Conservation (phyloP, 352 stramenopile species). For the Globisporangium splendens region DNA sequence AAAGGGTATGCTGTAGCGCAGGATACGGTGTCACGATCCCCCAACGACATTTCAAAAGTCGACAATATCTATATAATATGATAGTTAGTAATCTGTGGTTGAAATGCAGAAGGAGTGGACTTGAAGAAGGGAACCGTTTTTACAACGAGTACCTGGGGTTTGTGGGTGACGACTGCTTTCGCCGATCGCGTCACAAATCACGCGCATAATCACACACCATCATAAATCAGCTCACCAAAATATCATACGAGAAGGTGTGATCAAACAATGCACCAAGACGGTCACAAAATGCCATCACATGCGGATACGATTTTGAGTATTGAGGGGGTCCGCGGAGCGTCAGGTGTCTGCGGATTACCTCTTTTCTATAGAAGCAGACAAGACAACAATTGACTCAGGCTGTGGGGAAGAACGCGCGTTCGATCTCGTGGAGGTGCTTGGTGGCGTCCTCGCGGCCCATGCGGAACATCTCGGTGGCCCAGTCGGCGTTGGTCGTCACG, state of each 20-base stretch:
- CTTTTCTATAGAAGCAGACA: no score
- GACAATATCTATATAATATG: not conserved
- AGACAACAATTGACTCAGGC: no score
- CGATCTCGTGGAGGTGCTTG: slow-evolving; percentile 65
- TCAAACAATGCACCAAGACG: no score
- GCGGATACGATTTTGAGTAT: no score
- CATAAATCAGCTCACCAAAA: no score
- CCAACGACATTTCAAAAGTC: not conserved
- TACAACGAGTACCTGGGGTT: no score
- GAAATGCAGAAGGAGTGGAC: not conserved
- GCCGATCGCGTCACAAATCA: not conserved
- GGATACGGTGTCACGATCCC: not conserved
- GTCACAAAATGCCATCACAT: no score
- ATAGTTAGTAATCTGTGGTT: not conserved
- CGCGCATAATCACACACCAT: no score
- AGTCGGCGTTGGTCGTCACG: slow-evolving; percentile 71
- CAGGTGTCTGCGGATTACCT: no score
- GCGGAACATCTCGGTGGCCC: slow-evolving; percentile 69
- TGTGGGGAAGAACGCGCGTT: slow-evolving; percentile 21
- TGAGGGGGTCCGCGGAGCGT: no score
- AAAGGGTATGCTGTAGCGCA: not conserved
- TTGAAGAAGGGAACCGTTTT: not conserved
- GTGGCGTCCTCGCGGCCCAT: slow-evolving; percentile 74
- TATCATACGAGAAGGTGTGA: no score
- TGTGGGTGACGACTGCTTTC: no score